Conservation (phyloP, 257 asterid genomes). For the Rubia yunnanensis region DNA sequence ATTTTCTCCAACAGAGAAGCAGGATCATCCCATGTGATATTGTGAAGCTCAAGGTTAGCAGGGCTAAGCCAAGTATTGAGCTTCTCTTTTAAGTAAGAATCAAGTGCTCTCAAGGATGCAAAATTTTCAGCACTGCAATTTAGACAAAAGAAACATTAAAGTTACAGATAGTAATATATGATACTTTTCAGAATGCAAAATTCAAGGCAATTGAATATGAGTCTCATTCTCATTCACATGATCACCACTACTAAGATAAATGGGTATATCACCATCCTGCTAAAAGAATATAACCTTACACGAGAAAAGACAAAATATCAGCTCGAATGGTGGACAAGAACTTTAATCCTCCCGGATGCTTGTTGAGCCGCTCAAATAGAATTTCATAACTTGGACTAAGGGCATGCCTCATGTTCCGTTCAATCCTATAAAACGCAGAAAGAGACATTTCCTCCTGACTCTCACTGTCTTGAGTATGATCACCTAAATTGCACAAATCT, state of each 20-base stretch:
- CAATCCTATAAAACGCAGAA: constrained; percentile 80
- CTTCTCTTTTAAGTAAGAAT: constrained; percentile 86
- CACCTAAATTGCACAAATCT: constrained; percentile 14
- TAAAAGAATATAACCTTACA: constrained; percentile 50
- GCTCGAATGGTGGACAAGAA: constrained; percentile 77
- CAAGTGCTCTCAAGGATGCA: constrained; percentile 68
- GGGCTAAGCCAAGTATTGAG: constrained; percentile 93
- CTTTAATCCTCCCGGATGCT: constrained; percentile 89
- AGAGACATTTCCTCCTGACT: constrained; percentile 63
- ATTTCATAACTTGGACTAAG: constrained; percentile 89
- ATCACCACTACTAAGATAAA: neutral
- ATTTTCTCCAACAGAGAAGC: constrained; percentile 95
- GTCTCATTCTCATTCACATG: neutral
- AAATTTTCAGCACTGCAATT: constrained; percentile 57
- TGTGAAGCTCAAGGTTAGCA: constrained; percentile 80
- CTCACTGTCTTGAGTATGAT: constrained; percentile 36
- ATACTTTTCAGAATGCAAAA: neutral
- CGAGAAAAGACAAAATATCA: constrained; percentile 65
- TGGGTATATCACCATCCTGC: neutral
- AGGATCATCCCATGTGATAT: constrained; percentile 90
- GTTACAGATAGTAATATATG: no score
- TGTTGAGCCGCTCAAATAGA: constrained; percentile 81
- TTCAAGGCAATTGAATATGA: neutral
- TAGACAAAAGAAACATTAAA: neutral
- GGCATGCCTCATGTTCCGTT: constrained; percentile 64